Base-by-base conservation (phyloP, 2,329 filamentous ascomycete species). In the Botrytis deweyae region DNA sequence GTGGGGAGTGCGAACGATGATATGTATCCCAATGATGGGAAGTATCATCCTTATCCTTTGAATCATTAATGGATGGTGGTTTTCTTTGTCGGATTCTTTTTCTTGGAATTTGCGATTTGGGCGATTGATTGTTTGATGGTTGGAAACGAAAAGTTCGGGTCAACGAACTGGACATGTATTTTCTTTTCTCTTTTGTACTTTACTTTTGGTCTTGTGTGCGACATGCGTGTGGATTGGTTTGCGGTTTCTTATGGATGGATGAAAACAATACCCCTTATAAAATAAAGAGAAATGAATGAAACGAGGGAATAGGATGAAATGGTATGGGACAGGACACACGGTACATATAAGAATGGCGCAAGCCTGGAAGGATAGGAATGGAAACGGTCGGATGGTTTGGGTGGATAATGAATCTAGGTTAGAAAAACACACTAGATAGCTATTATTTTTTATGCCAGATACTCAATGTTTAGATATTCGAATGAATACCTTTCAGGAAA, bases 1-100 rank as follows among this genome's bases (percentile, higher is more conserved):
- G 67, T 36, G 58, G 72, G 65, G 58, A 74, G 52, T 55, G 52
- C 46, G 38, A 63, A 29, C 20, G 70, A 72, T 61, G 33, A 69
- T 44, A 20, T 65, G 52, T 75, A 67, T 62, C 73, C 73, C 5
- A 76, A 76, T 69, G 79, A 80, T 76, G 79, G 79, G 61, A 77
- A 74, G 38, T 80, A 80, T 73, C 78, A 80, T 73, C 73, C 49
- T n/a, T 72, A 75, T 66, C 74, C 74, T 38, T 44, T 75, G 42
- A 67, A 52, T 33, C 40, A 18, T 46, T 62, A 8, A 70, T 22
- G 40, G 38, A 33, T 12, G 14, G 9, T 40, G 9, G 12, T 33
- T 52, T 66, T n/a, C 29, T 44, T 29, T 38, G 14, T 33, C n/a
- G 49, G 46, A 29, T 12, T 22, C 3, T 65, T 25, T 36, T 65